Base-by-base conservation (phyloP, 805 yeast species). In the Candida schatavii region DNA sequence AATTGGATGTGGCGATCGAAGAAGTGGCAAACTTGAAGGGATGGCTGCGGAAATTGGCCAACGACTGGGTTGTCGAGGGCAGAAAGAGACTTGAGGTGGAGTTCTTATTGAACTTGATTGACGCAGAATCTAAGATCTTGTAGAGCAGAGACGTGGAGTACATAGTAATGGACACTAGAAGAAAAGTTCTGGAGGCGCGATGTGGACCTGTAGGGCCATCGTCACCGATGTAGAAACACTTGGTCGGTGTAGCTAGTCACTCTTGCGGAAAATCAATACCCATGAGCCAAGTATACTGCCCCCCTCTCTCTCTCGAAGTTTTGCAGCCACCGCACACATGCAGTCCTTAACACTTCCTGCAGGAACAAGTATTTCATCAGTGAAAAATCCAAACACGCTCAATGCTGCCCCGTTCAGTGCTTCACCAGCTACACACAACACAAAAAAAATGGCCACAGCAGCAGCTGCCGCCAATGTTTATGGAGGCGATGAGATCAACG, bases 21-120 rank as follows among this genome's bases (percentile, higher is more conserved):
- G 97, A 90, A 64, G 93, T 85, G 41, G 83, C 95, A 48, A 76
- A 80, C 49, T 75, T 93, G 65, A 85, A 87, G 65, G 98, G 98
- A 31, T 88, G 96, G 96, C 79, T 93, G 28, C 83, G 95, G 75
- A 78, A 78, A 58, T 75, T 93, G 53, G 93, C 97, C 29, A 80
- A 81, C 52, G 97, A 88, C 61, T 93, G 98, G 98, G 79, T 93
- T 26, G 70, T 71, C 23, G 95, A 88, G 62, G 88, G 93, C 37
- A 82, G 97, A 73, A 84, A 82, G 70, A 85, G 95, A 61, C 70
- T 89, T 49, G 98, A 91, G 69, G 78, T 87, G 28, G 91, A 89
- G 68, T 83, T 89, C 56, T 72, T 91, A 59, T 74, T 88, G 45
- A 80, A 77, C 44, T 64, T 85, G 50, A 70, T 86, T 47, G 88